Evolutionary conservation across 306 rosid genomes (phyloP).

Genomic region (Quercus mongolica): DNA sequence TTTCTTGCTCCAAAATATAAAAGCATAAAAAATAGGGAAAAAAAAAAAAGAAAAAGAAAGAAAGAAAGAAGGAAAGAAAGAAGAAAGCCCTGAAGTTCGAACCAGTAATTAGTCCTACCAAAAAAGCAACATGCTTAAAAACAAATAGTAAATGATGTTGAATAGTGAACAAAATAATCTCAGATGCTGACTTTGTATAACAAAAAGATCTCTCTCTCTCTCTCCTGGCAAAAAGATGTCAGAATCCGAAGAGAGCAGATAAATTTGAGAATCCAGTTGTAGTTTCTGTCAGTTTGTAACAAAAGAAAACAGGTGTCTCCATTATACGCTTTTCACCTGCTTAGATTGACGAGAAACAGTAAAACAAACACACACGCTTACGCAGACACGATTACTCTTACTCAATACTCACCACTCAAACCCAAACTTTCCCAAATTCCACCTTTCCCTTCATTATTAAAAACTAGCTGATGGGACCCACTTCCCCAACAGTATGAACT

Average conservation of each 20-base stretch:
- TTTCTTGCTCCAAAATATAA: too few relatives aligned
- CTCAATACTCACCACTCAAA: not conserved
- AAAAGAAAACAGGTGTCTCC: not conserved
- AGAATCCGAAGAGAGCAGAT: not conserved
- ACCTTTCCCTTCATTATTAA: not conserved
- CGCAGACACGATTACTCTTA: not conserved
- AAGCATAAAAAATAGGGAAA: too few relatives aligned
- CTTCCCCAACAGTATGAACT: constrained; percentile 10
- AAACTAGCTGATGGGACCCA: constrained; percentile 29
- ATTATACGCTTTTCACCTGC: not conserved
- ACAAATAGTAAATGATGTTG: too few relatives aligned
- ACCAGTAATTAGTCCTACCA: too few relatives aligned
- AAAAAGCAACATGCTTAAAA: too few relatives aligned
- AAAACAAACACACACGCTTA: not conserved
- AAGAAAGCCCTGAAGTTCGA: too few relatives aligned
- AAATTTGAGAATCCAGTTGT: not conserved
- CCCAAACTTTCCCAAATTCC: constrained; percentile 11
- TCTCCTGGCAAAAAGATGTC: not conserved
- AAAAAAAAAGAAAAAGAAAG: too few relatives aligned
- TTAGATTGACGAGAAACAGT: not conserved
- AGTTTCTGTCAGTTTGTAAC: not conserved
- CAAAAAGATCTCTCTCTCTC: not conserved
- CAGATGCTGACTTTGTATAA: too few relatives aligned
- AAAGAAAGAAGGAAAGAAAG: too few relatives aligned
- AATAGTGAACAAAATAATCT: too few relatives aligned